Evolutionary conservation across 1,284 basidiomycete species (phyloP), one percentile per base, ranked within the genome.

Genomic region (Prillingera fragicola): DNA sequence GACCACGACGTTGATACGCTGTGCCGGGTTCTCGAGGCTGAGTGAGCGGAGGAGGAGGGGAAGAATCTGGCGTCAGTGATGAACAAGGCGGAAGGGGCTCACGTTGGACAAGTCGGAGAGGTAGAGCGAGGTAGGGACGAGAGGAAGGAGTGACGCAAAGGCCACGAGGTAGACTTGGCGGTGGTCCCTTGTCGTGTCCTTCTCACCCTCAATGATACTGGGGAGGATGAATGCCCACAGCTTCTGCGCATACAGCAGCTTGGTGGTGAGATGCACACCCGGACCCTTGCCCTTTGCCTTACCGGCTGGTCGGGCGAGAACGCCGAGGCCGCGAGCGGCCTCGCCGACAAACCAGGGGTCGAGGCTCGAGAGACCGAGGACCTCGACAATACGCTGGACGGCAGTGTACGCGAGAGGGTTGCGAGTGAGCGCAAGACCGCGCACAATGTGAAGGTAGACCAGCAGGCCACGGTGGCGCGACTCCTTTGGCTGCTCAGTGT

Each of bases 21-120:
- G 81, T 18, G 79, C 76, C 5, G 79, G 67, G 63, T 90, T 84
- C 1, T 82, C 79, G 1, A 95, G 73, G 28, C 84, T 79, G 7
- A 98, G 78, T 2, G 87, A 84, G 17, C 86, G 86, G 35, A 98
- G 75, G 1, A 99, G 77, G 14, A 97, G 75, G 1, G 94, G 91
- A 54, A 96, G 80, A 13, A 97, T 78, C 84, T 94, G 61, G 10
- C 4, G 34, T 45, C 17, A 49, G 44, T 28, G 15, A 24, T 28
- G 17, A 8, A 18, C 4, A 35, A 22, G 6, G 14, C n/a, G n/a
- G 13, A 38, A 23, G 17, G 14, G 24, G 63, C 80, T 45, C 45
- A 87, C 87, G 13, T 76, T 77, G 6, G 81, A 65, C 63, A 94
- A 77, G 53, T 87, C 78, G 25, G 73, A 64, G 4, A 76, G 71